These are phyloP conservation scores for Lavandula angustifolia DNA, from an alignment of 257 asterid genomes.

Conservation along the genomic window DNA sequence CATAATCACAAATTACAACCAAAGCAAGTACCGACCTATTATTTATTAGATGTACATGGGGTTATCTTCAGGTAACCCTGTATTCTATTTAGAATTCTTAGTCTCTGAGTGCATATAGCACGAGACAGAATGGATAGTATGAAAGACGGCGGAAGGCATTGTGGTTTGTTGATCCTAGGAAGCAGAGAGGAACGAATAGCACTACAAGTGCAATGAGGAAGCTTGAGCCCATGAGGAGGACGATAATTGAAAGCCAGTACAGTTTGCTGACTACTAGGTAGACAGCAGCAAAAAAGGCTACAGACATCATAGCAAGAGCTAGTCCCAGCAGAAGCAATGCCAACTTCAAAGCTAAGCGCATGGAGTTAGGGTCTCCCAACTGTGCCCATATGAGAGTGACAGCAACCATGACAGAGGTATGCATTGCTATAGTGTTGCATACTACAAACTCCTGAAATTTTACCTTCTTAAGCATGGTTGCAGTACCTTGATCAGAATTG, in stretches of 20 bases:
- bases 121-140: conserved; percentile 45
- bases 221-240: conserved; percentile 41
- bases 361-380: conserved; percentile 44
- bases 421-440: conserved; percentile 52
- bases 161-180: conserved; percentile 36
- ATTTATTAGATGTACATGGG: conserved; percentile 6
- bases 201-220: conserved; percentile 29
- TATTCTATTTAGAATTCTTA: conserved; percentile 1
- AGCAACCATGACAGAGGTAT: conserved; percentile 46
- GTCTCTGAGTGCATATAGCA: conserved; percentile 42
- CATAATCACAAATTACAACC: conserved; percentile 21
- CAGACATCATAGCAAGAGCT: conserved; percentile 49
- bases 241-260: conserved; percentile 47
- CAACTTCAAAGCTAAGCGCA: conserved; percentile 38
- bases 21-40: conserved; percentile 2
- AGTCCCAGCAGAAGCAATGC: conserved; percentile 48
- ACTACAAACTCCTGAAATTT: conserved; percentile 50
- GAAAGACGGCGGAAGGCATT: conserved; percentile 35
- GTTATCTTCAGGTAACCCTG: conserved; percentile 29
- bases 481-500: conserved; percentile 44
- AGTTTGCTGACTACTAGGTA: conserved; percentile 51
- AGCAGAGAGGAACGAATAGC: conserved; percentile 40
- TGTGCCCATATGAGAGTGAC: conserved; percentile 59
- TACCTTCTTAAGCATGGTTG: conserved; percentile 43
- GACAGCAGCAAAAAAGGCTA: conserved; percentile 50